Evolutionary conservation across 495 filamentous ascomycete species (phyloP).

Genomic region (Amphirosellinia nigrospora): DNA sequence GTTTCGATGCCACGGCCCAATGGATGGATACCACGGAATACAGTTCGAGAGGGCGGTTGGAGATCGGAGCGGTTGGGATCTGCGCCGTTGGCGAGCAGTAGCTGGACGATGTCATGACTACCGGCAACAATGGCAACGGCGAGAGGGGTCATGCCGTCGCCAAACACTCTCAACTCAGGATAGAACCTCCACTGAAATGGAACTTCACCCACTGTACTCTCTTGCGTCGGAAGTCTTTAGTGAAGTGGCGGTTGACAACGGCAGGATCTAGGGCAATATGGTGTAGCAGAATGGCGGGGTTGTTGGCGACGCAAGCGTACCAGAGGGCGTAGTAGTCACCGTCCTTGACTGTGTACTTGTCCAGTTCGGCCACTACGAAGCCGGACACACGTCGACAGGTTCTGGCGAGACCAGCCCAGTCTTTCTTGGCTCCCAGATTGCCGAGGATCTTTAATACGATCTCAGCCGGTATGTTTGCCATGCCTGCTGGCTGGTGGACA

Average conservation of each 20-base stretch:
- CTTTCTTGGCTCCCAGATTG: constrained; percentile 2
- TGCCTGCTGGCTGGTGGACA: neutral
- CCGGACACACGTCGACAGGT: neutral
- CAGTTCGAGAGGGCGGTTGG: neutral
- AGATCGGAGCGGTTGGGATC: neutral
- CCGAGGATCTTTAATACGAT: constrained; percentile 2
- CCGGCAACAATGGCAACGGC: constrained; percentile 1
- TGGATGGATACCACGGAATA: constrained; percentile 15
- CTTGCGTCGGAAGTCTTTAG: neutral
- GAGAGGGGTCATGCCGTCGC: constrained; percentile 11
- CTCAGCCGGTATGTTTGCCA: constrained; percentile 6
- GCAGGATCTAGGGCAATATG: neutral
- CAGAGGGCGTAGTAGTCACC: constrained; percentile 4
- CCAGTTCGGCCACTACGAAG: constrained; percentile 7
- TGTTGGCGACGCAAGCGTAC: constrained; percentile 17
- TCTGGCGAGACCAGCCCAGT: constrained; percentile 8
- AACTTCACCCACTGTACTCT: too few species aligned
- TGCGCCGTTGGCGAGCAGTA: constrained; percentile 19
- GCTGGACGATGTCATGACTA: neutral
- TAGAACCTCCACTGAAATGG: neutral
- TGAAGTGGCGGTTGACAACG: constrained; percentile 11
- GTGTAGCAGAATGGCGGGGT: neutral
- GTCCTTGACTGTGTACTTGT: neutral
- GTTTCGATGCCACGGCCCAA: constrained; percentile 11
- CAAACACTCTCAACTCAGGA: neutral